A percentile compares a stretch with the other conserved stretches of the same genome.
These are phyloP conservation scores for Talaromyces wortmannii DNA, from an alignment of 495 filamentous ascomycete species.

Conservation along the genomic window DNA sequence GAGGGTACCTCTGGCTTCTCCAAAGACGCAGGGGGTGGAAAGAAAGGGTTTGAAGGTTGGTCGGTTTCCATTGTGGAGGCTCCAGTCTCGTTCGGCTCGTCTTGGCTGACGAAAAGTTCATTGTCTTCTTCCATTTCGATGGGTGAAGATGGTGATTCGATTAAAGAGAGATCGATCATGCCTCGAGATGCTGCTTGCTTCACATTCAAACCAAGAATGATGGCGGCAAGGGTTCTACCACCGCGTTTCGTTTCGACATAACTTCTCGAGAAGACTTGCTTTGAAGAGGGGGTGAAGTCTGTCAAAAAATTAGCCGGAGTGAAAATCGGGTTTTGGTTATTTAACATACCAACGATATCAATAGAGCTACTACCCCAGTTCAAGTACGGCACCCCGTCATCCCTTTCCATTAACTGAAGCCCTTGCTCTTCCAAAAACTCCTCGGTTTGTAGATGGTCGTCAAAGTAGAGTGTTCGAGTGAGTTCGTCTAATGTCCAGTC, in stretches of 20 bases:
- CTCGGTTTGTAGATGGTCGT: slow-evolving; percentile 61
- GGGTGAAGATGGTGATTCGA: slow-evolving; percentile 5
- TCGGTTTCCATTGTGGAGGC: no score
- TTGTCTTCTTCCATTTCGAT: slow-evolving; percentile 14
- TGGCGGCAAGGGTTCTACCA: slow-evolving; percentile 37
- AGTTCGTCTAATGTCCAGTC: slow-evolving; percentile 69
- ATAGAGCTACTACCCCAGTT: slow-evolving; percentile 38
- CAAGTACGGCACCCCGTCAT: slow-evolving; percentile 44
- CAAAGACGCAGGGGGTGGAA: neutral
- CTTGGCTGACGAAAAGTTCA: slow-evolving; percentile 37
- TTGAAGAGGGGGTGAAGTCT: slow-evolving; percentile 37
- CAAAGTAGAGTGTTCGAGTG: slow-evolving; percentile 62
- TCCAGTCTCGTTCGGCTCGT: slow-evolving; percentile 8
- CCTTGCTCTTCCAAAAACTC: slow-evolving; percentile 65
- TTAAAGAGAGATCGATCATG: slow-evolving; percentile 33
- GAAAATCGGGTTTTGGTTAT: neutral
- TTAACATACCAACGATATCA: slow-evolving; percentile 35
- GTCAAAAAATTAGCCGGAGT: slow-evolving; percentile 1
- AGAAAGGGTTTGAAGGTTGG: no score
- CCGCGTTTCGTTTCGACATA: slow-evolving; percentile 46
- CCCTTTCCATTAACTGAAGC: slow-evolving; percentile 50
- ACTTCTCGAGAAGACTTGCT: slow-evolving; percentile 42
- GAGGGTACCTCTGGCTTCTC: neutral
- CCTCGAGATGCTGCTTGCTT: slow-evolving; percentile 37
- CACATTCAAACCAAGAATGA: slow-evolving; percentile 46